These are phyloP conservation scores for Aspergillus sp. DNA, from an alignment of 2,329 filamentous ascomycete species.

Conservation along the genomic window DNA sequence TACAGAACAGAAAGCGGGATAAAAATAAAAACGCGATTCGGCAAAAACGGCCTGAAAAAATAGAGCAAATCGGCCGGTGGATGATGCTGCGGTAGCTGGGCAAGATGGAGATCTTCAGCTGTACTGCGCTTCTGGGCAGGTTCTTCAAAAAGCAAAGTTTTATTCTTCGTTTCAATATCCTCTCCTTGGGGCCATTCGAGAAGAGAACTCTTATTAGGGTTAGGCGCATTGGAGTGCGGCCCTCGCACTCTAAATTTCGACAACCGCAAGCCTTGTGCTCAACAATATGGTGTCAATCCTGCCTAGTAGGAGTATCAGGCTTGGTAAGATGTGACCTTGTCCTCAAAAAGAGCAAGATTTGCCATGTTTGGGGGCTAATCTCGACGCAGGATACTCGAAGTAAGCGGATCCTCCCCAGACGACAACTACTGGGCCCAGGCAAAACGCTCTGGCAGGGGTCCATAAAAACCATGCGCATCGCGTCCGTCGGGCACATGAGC, in stretches of 20 bases:
- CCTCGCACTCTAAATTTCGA: background rate
- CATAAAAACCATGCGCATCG: conserved; percentile 15
- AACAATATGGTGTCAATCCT: conserved; percentile 4
- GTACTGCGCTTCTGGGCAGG: conserved; percentile 9
- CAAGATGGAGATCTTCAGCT: conserved; percentile 22
- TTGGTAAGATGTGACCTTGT: conserved; percentile 6
- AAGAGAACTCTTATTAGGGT: conserved; percentile 4
- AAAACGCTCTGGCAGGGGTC: conserved; percentile 17
- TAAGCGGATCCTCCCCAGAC: background rate
- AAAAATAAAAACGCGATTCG: conserved; percentile 1
- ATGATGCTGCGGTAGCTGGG: conserved; percentile 2
- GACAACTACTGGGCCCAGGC: conserved; percentile 13
- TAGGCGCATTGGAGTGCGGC: conserved; percentile 7
- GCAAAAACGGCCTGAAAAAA: background rate
- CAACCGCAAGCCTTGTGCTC: conserved; percentile 4
- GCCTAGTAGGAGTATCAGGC: conserved; percentile 2
- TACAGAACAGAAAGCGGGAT: conserved; percentile 3
- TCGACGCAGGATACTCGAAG: background rate
- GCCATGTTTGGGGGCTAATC: conserved; percentile 11
- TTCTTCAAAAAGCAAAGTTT: conserved; percentile 8
- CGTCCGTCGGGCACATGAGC: conserved; percentile 18
- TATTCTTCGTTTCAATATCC: background rate
- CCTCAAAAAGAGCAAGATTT: conserved; percentile 8
- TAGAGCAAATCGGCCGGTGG: background rate
- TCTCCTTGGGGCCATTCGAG: background rate